phyloP scores from a whole-genome alignment of 768 basidiomycete genomes.

The Collybia sp. region DNA sequence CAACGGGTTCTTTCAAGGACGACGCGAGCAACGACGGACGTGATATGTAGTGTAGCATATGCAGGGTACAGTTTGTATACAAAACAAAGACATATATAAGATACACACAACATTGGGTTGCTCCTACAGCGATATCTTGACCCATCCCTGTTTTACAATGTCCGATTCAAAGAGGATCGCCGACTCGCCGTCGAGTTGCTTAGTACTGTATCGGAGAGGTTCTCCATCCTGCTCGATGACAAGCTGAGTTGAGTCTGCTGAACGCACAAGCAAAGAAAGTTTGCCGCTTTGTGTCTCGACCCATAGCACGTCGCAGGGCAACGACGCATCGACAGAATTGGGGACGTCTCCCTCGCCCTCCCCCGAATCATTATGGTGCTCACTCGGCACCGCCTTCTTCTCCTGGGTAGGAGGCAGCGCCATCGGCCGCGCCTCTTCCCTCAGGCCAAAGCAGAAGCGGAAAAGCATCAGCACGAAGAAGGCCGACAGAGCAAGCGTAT shows the following conservation, averaged over 20 bases:
- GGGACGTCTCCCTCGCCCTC: no score
- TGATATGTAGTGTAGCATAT: slow-evolving; percentile 5
- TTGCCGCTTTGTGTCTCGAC: slow-evolving; percentile 11
- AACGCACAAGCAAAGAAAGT: slow-evolving; percentile 13
- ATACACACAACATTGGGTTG: no score
- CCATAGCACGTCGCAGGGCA: no score
- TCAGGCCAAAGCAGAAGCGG: no score
- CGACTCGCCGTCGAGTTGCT: slow-evolving; percentile 7
- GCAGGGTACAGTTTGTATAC: background rate
- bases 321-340: no score
- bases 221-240: slow-evolving; percentile 22
- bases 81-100: background rate
- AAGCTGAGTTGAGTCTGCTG: slow-evolving; percentile 5
- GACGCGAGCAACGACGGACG: slow-evolving; percentile 18
- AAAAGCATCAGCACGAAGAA: no score
- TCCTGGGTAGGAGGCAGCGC: slow-evolving; percentile 1
- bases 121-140: slow-evolving; percentile 15
- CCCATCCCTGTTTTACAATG: slow-evolving; percentile 12
- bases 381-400: slow-evolving; percentile 1
- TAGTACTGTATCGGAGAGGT: slow-evolving; percentile 12
- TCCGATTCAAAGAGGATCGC: slow-evolving; percentile 17
- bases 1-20: slow-evolving; percentile 10
- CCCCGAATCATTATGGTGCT: no score
- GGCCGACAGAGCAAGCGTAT: no score
- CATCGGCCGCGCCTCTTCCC: slow-evolving; percentile 1